phyloP scores from a whole-genome alignment of 176 grass and related monocot species.

The Coix lacrymajobi region DNA sequence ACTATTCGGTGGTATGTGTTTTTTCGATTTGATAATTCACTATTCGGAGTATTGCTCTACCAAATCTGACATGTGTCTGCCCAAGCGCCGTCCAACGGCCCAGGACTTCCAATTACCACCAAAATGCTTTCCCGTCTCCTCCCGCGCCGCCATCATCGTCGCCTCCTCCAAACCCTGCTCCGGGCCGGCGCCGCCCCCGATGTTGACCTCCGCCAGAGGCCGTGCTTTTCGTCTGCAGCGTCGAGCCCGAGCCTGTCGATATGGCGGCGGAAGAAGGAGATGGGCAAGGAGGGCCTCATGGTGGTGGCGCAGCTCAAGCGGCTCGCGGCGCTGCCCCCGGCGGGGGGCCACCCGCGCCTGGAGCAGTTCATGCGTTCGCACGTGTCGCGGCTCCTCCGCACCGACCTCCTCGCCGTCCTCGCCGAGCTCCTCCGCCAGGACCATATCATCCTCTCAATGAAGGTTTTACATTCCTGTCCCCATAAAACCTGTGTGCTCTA shows the following conservation, averaged over 20 bases:
- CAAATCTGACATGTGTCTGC: too few relatives aligned
- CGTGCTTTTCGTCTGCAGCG: conserved; percentile 34
- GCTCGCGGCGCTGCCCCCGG: conserved; percentile 48
- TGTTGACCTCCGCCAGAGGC: not conserved
- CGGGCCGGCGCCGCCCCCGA: not conserved
- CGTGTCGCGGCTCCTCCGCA: conserved; percentile 75
- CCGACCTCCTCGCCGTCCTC: conserved; percentile 79
- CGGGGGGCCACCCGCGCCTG: conserved; percentile 26
- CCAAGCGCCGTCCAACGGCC: too few relatives aligned
- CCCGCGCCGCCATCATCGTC: conserved; percentile 7
- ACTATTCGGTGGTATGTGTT: not conserved
- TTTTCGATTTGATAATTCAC: not conserved
- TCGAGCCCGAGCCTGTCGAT: conserved; percentile 73
- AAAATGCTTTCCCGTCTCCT: conserved; percentile 37
- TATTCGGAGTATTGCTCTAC: too few relatives aligned
- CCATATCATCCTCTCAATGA: conserved; percentile 68
- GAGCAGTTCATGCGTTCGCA: conserved; percentile 75
- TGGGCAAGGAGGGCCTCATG: conserved; percentile 94
- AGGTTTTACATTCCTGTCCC: conserved; percentile 37
- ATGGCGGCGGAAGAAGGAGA: conserved; percentile 93
- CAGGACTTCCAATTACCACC: too few relatives aligned
- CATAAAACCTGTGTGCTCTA: not conserved
- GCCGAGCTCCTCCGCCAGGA: conserved; percentile 85
- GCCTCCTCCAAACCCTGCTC: conserved; percentile 28
- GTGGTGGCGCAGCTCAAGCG: conserved; percentile 82